phyloP scores from a whole-genome alignment of 1,284 basidiomycete genomes.

The Wolfiporia cocos region DNA sequence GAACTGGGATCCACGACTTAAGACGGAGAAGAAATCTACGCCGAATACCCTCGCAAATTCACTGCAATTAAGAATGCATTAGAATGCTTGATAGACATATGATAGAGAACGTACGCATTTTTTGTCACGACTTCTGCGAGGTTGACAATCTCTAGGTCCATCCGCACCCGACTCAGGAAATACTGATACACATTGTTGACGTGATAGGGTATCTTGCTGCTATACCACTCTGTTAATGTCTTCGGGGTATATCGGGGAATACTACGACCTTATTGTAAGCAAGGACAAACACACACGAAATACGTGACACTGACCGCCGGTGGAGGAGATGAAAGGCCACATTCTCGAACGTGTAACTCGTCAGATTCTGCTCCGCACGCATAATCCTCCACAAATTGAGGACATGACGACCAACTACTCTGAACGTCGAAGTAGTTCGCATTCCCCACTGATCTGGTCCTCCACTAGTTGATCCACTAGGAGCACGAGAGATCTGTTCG shows the following conservation, averaged over 20 bases:
- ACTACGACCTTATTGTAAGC: slow-evolving; percentile 31
- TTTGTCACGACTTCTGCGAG: slow-evolving; percentile 80
- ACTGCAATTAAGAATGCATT: slow-evolving; percentile 35
- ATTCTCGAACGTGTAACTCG: slow-evolving; percentile 88
- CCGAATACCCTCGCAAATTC: slow-evolving; percentile 97
- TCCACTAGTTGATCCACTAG: slow-evolving; percentile 29
- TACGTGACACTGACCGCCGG: slow-evolving; percentile 43
- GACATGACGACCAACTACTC: slow-evolving; percentile 84
- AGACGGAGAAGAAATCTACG: slow-evolving; percentile 94
- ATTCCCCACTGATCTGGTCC: slow-evolving; percentile 69
- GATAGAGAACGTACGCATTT: slow-evolving; percentile 61
- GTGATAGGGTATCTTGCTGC: slow-evolving; percentile 51
- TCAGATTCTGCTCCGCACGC: slow-evolving; percentile 77
- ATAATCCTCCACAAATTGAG: slow-evolving; percentile 93
- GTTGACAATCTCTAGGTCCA: slow-evolving; percentile 77
- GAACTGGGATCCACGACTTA: slow-evolving; percentile 93
- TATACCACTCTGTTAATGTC: slow-evolving; percentile 73
- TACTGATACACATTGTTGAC: slow-evolving; percentile 54
- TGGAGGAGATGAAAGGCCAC: slow-evolving; percentile 77
- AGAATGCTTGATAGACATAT: neutral
- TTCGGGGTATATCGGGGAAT: slow-evolving; percentile 70
- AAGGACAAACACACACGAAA: neutral
- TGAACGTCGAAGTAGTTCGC: slow-evolving; percentile 78
- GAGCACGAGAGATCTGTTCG: slow-evolving; percentile 69
- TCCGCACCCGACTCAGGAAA: slow-evolving; percentile 54